Evolutionary conservation across 2,329 filamentous ascomycete species (phyloP).

Genomic region (Fusarium sacchari): DNA sequence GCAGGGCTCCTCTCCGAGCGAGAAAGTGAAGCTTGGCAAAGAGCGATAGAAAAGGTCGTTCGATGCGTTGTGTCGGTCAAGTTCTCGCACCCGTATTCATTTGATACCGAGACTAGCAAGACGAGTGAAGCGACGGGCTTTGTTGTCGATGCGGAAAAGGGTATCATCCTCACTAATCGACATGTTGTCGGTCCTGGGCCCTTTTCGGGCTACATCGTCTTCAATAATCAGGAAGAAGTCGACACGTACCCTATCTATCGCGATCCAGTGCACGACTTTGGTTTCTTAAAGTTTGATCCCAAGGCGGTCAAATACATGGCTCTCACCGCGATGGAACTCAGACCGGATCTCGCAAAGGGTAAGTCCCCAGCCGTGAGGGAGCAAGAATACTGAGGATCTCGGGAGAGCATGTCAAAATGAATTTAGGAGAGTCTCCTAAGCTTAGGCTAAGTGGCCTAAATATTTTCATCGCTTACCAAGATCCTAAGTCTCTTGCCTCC

Average conservation of each 20-base stretch:
- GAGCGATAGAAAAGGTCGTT: conserved; percentile 92
- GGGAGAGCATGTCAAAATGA: not conserved
- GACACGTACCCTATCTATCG: conserved; percentile 97
- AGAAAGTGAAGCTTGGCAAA: conserved; percentile 74
- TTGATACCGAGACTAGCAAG: conserved; percentile 92
- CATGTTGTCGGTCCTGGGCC: conserved; percentile 96
- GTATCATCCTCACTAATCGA: conserved; percentile 75
- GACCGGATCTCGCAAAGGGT: conserved; percentile 26
- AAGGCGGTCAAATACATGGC: conserved; percentile 98
- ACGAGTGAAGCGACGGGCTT: conserved; percentile 93
- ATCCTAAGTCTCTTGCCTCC: not conserved
- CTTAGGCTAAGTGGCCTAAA: not conserved
- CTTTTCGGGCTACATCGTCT: conserved; percentile 97
- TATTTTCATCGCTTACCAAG: not conserved
- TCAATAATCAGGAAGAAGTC: conserved; percentile 97
- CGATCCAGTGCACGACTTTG: conserved; percentile 98
- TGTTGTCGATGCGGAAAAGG: conserved; percentile 19
- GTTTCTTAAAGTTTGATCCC: conserved; percentile 94
- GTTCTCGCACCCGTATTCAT: conserved; percentile 96
- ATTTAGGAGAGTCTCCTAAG: not conserved
- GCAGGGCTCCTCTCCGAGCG: conserved; percentile 21
- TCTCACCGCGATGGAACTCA: conserved; percentile 58
- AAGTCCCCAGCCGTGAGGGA: not conserved
- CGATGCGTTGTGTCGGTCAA: conserved; percentile 97
- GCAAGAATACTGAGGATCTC: not conserved